Evolutionary conservation across 352 stramenopile genomes (phyloP), one percentile per base, ranked within the genome.

Genomic region (Lagenidium giganteum): DNA sequence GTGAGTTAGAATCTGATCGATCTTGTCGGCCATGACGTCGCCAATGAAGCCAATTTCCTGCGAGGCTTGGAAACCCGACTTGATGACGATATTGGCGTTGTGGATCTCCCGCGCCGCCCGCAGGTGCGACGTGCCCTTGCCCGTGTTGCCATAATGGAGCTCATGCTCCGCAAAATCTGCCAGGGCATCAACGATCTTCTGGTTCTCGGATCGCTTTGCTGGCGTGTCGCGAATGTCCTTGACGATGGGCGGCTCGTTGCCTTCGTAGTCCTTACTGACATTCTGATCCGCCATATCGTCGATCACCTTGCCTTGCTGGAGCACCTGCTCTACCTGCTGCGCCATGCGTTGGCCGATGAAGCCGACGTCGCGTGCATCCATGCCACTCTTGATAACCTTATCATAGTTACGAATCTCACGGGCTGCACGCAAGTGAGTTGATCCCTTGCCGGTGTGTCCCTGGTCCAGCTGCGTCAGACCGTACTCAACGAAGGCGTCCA

Each of bases 371-470:
- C 30, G 32, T 0, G 72, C 78, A 4, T 87, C 68, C 12, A 31
- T 43, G 1, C 47, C 55, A 14, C 70, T 73, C 23, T 53, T 68
- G 35, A 90, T 85, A 6, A 47, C 54, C 21, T 70, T 39, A 20
- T 68, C 63, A 30, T 75, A 65, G 26, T 82, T 53, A 11, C 69
- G 70, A 34, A 87, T 87, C 25, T 70, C 51, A 20, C 67, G 47
- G n/a, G 78, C 78, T 8, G 78, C 75, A 3, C 75, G 75, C 42
- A 91, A 45, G 43, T 87, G 75, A 3, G 72, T 73, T 11, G 83
- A 66, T 8, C 74, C 78, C 43, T 91, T 88, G 45, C 78, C 78
- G 5, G 78, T 88, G 54, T 91, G 78, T 1, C 78, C 78, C 5
- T 42, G 60, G 23, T 77, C 52, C 0, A 87, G 51, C 33, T 91